Conservation (phyloP, 441 rosid genomes). For the Jatropha podagrica region DNA sequence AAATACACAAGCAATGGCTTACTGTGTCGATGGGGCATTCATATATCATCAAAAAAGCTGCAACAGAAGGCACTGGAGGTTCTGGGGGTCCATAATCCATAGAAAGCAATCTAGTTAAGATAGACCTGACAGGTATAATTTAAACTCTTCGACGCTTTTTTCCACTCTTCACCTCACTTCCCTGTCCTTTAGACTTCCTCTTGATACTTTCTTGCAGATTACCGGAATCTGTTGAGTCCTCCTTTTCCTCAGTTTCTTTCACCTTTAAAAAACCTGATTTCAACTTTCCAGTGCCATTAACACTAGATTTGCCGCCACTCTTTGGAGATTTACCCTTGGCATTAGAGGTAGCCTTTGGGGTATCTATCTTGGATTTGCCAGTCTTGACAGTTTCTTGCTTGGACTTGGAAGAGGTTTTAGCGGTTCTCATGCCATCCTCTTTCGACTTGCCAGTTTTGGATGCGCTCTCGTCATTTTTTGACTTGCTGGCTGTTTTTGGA, state of each 20-base stretch:
- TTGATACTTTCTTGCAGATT: conserved; percentile 41
- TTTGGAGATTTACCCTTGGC: conserved; percentile 44
- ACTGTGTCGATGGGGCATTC: conserved; percentile 23
- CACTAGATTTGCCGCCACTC: conserved; percentile 42
- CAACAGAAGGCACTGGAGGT: neutral
- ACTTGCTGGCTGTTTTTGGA: conserved; percentile 44
- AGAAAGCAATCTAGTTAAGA: no score
- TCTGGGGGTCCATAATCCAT: neutral
- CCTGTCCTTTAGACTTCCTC: conserved; percentile 53
- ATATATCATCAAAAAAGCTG: conserved; percentile 9
- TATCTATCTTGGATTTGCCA: conserved; percentile 54
- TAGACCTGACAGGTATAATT: neutral
- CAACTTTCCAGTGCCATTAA: conserved; percentile 46
- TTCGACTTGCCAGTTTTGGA: conserved; percentile 51
- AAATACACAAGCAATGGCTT: conserved; percentile 30
- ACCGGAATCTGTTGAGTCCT: conserved; percentile 48
- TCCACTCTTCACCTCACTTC: conserved; percentile 52
- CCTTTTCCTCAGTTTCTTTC: conserved; percentile 49
- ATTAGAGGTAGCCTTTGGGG: conserved; percentile 38
- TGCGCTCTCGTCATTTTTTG: conserved; percentile 35
- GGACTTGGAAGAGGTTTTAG: conserved; percentile 42
- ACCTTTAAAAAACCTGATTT: conserved; percentile 57
- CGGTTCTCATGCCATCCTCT: conserved; percentile 38
- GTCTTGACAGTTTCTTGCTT: conserved; percentile 46
- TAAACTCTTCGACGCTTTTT: conserved; percentile 63